Evolutionary conservation across 305 asterid genomes (phyloP), one percentile per base, ranked within the genome.

Genomic region (Plantago coronopus): DNA sequence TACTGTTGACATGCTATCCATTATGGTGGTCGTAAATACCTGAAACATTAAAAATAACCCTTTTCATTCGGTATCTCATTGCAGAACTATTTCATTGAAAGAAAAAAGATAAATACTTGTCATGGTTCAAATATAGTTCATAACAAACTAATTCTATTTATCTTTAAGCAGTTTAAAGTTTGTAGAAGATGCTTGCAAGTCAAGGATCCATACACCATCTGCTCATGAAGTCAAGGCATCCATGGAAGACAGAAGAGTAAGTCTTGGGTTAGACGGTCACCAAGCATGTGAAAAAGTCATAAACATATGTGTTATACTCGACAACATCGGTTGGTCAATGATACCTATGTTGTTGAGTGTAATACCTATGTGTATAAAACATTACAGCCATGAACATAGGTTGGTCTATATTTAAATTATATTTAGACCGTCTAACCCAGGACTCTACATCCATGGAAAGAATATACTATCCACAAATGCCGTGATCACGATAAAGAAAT

Each of bases 1-100:
- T 73, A 89, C 79, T 71, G 71, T 62, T 42, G 97, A 89, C 76
- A 93, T 74, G 74, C 87, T 85, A 66, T 87, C 96, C 84, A 79
- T 71, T 48, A 85, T 64, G 53, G 84, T 80, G 68, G 82, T 61
- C 47, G 96, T 72, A 68, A 93, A 83, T 58, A 65, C 86, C 97
- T 93, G 87, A 57, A 72, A 54, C 14, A 40, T 59, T 72, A 72
- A 10, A 47, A 48, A 17, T 16, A 49, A 34, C 20, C 18, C 45
- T 17, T 55, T 49, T 59, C 44, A 37, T 49, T 59, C 44, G 27
- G 62, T 54, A 54, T 43, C 62, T 47, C 6, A 16, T 25, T 59
- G 17, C 17, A 50, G 27, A 3, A 20, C n/a, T 8, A 38, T 58
- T n/a, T 25, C 42, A n/a, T n/a, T 16, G 59, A 25, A 11, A 27